A percentile compares a stretch with the other conserved stretches of the same genome.
Evolutionary conservation across 441 rosid genomes (phyloP).

Genomic region (Sinapis alba): DNA sequence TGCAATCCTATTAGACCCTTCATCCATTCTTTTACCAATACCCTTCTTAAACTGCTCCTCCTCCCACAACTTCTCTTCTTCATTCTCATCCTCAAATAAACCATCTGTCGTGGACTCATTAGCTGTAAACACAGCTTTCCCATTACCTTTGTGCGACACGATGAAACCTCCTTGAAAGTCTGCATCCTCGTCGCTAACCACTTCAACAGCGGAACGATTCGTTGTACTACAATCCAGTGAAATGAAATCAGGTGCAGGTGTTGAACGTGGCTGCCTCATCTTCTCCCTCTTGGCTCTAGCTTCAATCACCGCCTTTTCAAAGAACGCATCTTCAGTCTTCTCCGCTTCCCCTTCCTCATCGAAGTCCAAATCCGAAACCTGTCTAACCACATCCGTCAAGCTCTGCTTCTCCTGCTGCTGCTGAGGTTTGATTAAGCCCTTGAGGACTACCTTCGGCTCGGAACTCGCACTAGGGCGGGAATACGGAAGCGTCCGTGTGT

Average conservation of each 20-base stretch:
- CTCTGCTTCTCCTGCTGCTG: conserved; percentile 53
- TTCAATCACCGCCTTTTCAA: conserved; percentile 66
- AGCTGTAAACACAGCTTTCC: conserved; percentile 57
- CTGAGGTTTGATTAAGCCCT: conserved; percentile 55
- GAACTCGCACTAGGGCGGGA: conserved; percentile 45
- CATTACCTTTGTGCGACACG: conserved; percentile 44
- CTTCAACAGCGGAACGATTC: conserved; percentile 51
- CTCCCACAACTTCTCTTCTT: conserved; percentile 88
- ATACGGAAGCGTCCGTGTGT: conserved; percentile 75
- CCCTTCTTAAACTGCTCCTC: conserved; percentile 92
- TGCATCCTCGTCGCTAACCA: conserved; percentile 79
- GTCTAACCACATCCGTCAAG: conserved; percentile 36
- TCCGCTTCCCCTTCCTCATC: conserved; percentile 37
- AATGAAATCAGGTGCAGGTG: conserved; percentile 75
- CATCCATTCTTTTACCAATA: conserved; percentile 85
- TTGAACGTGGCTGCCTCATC: conserved; percentile 58
- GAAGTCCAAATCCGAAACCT: conserved; percentile 36
- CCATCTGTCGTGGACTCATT: conserved; percentile 23
- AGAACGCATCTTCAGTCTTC: conserved; percentile 38
- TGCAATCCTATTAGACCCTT: conserved; percentile 45
- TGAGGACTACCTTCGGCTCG: conserved; percentile 74
- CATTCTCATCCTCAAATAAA: conserved; percentile 62
- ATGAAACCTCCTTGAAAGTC: conserved; percentile 66
- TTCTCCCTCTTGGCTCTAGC: conserved; percentile 78
- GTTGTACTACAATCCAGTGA: conserved; percentile 61